Base-by-base conservation (phyloP, 169 alveolate species). In the Plasmodium inui region DNA sequence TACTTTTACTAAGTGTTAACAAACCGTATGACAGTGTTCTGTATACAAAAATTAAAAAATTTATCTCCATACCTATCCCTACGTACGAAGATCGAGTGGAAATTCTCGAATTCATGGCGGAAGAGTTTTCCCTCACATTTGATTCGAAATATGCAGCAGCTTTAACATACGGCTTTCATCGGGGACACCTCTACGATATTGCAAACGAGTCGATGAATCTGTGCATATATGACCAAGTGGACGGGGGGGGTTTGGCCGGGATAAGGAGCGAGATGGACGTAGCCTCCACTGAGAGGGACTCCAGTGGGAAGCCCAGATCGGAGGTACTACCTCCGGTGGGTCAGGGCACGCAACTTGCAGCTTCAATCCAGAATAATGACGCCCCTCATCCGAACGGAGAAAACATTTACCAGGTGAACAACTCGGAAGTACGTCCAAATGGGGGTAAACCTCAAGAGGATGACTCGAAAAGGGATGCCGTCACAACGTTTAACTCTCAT, bases 41-140 rank as follows among this genome's bases (percentile, higher is more conserved):
- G 34, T 88, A 88, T 44, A 57, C 88, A 22, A 88, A 79, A 88
- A 88, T 88, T 61, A 53, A 88, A 88, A 76, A 88, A 19, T 88
- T 88, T 79, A 88, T 88, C 17, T 61, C 94, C 12, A 46, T 88
- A 17, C 94, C 94, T 8, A 50, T 88, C 7, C 94, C 94, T 78
- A 88, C 94, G 46, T 88, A 88, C 34, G 89, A 88, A n/a, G 94
- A 88, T 74, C 44, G 94, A 17, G 28, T 88, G 32, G 89, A 88
- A 61, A 88, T 88, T 39, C 71, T 88, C 34, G 53, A 88, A 88
- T 50, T 57, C 61, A 26, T 80, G 46, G 28, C 94, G 30, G 53
- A 41, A 32, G 44, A 76, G 46, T 61, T 28, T 37, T 57, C 30
- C 32, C 32, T 88, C 1, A 28, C 19, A 28, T 88, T 88, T 88